These are phyloP conservation scores for Mucor saturninus DNA, from an alignment of 371 early-diverging fungal species.

Conservation along the genomic window DNA sequence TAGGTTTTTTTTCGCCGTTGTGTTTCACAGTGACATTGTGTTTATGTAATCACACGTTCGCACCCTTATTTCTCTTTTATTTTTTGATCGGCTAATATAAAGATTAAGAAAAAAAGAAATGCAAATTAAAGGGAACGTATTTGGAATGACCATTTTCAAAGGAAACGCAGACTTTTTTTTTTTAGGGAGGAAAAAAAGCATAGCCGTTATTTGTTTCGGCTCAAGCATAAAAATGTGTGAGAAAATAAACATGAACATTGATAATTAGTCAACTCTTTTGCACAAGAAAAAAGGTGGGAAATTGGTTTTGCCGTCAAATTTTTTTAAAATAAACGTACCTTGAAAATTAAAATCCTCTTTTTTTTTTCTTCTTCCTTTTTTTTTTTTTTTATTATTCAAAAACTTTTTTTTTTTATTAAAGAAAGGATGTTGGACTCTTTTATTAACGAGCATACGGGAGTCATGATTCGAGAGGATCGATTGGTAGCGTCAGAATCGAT, in stretches of 20 bases:
- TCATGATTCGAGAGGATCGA: slow-evolving; percentile 10
- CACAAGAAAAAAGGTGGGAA: background rate
- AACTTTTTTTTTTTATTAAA: slow-evolving; percentile 1
- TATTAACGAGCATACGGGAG: slow-evolving; percentile 9
- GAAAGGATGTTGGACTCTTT: slow-evolving; percentile 15
- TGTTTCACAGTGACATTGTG: too few species aligned
- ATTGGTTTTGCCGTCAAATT: background rate
- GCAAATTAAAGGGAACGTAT: background rate
- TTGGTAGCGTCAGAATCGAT: slow-evolving; percentile 21
- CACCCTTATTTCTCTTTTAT: background rate
- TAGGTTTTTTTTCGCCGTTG: too few species aligned
- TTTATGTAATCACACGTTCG: too few species aligned
- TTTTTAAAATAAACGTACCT: background rate
- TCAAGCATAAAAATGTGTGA: slow-evolving; percentile 6
- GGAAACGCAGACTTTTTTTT: background rate
- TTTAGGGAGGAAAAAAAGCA: background rate
- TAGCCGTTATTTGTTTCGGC: background rate
- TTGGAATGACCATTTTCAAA: background rate
- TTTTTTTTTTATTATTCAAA: slow-evolving; percentile 2
- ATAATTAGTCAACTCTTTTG: slow-evolving; percentile 17
- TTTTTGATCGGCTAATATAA: background rate
- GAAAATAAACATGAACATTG: slow-evolving; percentile 14
- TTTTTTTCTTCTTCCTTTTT: slow-evolving; percentile 1
- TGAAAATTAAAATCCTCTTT: background rate
- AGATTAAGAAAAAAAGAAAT: background rate